These are phyloP conservation scores for Deakozyma indianensis DNA, from an alignment of 805 yeast genomes.

Conservation along the genomic window DNA sequence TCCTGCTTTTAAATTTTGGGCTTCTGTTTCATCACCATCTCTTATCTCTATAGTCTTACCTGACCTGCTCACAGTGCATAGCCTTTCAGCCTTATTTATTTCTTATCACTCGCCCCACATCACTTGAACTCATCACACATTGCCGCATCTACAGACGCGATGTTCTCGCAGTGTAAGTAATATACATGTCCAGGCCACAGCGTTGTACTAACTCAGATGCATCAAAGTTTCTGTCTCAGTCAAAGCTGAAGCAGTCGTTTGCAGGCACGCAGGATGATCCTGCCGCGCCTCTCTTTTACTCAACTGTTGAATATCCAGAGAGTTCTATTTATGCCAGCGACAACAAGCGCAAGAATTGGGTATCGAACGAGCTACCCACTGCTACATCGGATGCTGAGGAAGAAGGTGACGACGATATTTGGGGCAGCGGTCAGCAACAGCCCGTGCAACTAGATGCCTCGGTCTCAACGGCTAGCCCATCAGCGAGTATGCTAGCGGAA, in stretches of 20 bases:
- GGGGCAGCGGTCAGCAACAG: slow-evolving; percentile 7
- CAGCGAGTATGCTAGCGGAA: neutral
- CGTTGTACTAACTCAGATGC: too few relatives aligned
- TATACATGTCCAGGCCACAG: too few relatives aligned
- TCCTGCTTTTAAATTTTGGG: too few relatives aligned
- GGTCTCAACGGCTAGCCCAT: neutral
- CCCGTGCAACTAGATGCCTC: slow-evolving; percentile 2
- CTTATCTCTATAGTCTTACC: too few relatives aligned
- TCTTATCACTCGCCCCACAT: too few relatives aligned
- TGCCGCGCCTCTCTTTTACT: slow-evolving; percentile 17
- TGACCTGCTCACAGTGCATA: too few relatives aligned
- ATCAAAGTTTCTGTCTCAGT: slow-evolving; percentile 22
- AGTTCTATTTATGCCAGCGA: slow-evolving; percentile 1
- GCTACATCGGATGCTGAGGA: slow-evolving; percentile 7
- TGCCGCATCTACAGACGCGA: too few relatives aligned
- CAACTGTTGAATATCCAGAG: slow-evolving; percentile 10
- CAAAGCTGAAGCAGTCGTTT: slow-evolving; percentile 18
- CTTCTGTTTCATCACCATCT: too few relatives aligned
- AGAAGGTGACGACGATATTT: slow-evolving; percentile 14
- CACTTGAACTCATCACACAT: too few relatives aligned
- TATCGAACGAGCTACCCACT: slow-evolving; percentile 7
- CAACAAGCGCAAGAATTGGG: neutral
- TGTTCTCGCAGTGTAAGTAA: too few relatives aligned
- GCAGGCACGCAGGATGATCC: slow-evolving; percentile 6
- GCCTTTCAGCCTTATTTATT: too few relatives aligned